phyloP scores from a whole-genome alignment of 192 early-diverging fungal species.

The Mycoemilia scoparia region DNA sequence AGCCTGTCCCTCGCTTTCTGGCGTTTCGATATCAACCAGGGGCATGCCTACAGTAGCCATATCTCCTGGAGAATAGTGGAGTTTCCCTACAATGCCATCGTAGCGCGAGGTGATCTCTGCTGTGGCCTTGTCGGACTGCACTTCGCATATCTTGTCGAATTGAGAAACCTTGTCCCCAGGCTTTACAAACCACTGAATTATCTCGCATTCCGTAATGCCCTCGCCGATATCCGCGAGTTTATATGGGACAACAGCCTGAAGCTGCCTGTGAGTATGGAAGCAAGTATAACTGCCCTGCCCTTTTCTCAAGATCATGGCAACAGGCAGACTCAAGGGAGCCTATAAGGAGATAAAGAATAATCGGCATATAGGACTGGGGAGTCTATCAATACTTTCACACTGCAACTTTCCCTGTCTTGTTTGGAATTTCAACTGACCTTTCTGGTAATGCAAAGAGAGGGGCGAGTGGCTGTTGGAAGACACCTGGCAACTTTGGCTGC shows the following conservation, averaged over 20 bases:
- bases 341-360: no score
- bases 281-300: no score
- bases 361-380: no score
- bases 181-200: conserved; percentile 98
- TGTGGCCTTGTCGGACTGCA: conserved; percentile 97
- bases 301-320: no score
- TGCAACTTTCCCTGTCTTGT: no score
- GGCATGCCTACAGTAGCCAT: conserved; percentile 85
- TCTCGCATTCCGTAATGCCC: conserved; percentile 91
- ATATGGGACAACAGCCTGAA: conserved; percentile 36
- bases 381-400: no score
- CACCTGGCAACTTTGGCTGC: no score
- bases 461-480: no score
- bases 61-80: conserved; percentile 68
- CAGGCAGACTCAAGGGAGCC: no score
- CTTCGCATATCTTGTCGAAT: conserved; percentile 92
- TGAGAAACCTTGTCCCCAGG: conserved; percentile 70
- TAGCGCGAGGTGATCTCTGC: conserved; percentile 95
- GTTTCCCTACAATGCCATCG: conserved; percentile 61
- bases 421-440: no score
- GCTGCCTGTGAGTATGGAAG: not conserved
- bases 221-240: conserved; percentile 94
- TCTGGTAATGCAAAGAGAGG: no score
- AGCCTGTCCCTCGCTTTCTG: conserved; percentile 9
- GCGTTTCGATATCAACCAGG: conserved; percentile 67